Evolutionary conservation across 2,329 filamentous ascomycete genomes (phyloP).

Genomic region (Paecilomyces dactylethromorphus): DNA sequence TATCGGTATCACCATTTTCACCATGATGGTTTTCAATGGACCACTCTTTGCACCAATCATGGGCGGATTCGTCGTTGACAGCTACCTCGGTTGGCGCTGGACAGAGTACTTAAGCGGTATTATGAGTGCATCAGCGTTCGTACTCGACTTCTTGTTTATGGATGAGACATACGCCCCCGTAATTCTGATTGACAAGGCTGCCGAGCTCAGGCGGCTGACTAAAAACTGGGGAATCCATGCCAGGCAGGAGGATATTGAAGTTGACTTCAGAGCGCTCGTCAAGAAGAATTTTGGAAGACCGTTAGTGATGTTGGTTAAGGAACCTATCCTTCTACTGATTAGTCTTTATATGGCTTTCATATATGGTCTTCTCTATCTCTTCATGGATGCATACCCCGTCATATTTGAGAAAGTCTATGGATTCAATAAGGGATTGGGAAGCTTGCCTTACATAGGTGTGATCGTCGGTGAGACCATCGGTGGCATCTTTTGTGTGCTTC

Average conservation of each 20-base stretch:
- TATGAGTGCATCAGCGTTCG: slow-evolving; percentile 49
- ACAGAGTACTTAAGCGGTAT: slow-evolving; percentile 49
- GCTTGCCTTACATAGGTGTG: slow-evolving; percentile 37
- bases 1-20: slow-evolving; percentile 44
- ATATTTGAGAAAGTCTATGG: slow-evolving; percentile 34
- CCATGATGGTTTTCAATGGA: slow-evolving; percentile 47
- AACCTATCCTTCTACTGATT: slow-evolving; percentile 37
- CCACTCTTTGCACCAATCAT: slow-evolving; percentile 49
- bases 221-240: slow-evolving; percentile 58
- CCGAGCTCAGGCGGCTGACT: slow-evolving; percentile 48
- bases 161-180: slow-evolving; percentile 54
- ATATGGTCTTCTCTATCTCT: slow-evolving; percentile 28
- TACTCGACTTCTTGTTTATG: slow-evolving; percentile 47
- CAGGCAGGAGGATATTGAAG: slow-evolving; percentile 50
- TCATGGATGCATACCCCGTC: slow-evolving; percentile 41
- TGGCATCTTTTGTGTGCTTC: slow-evolving; percentile 29
- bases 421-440: slow-evolving; percentile 32
- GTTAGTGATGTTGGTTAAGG: slow-evolving; percentile 34
- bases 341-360: slow-evolving; percentile 33
- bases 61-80: slow-evolving; percentile 49
- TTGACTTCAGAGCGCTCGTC: slow-evolving; percentile 44
- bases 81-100: slow-evolving; percentile 49
- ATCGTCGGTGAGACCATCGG: slow-evolving; percentile 17
- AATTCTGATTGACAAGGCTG: slow-evolving; percentile 52
- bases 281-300: slow-evolving; percentile 48